phyloP scores from a whole-genome alignment of 768 basidiomycete species.

The Lanmaoa rubissima region DNA sequence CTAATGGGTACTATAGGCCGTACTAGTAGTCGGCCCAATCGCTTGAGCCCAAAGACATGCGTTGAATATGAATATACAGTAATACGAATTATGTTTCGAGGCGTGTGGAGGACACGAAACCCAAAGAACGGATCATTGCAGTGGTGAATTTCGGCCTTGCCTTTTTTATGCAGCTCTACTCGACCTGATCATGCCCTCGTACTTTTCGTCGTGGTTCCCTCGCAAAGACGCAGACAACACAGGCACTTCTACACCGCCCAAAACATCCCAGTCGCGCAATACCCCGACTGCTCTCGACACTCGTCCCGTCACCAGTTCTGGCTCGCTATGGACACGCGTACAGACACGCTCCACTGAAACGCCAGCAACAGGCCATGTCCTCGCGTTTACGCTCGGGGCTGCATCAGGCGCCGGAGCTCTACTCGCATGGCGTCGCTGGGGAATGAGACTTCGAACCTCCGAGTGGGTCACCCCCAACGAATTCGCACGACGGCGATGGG shows the following conservation, averaged over 20 bases:
- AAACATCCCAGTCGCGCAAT: not conserved
- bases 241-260: not conserved
- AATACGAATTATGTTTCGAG: too few relatives aligned
- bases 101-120: too few relatives aligned
- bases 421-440: slow-evolving; percentile 48
- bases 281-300: not conserved
- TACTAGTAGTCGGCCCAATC: too few relatives aligned
- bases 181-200: not conserved
- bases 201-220: slow-evolving; percentile 8
- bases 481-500: slow-evolving; percentile 57
- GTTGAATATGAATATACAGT: too few relatives aligned
- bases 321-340: not conserved
- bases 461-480: slow-evolving; percentile 70
- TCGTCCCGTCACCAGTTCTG: not conserved
- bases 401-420: slow-evolving; percentile 9
- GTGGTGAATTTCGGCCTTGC: not conserved
- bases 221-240: not conserved
- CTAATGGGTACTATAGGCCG: too few relatives aligned
- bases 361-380: not conserved
- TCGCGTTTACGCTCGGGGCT: slow-evolving; percentile 17
- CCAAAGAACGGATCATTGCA: too few relatives aligned
- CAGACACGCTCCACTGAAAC: not conserved
- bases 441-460: slow-evolving; percentile 57
- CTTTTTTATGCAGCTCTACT: not conserved
- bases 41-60: too few relatives aligned